These are phyloP conservation scores for Solanum lycopersicoides DNA, from an alignment of 257 asterid species.

Conservation along the genomic window DNA sequence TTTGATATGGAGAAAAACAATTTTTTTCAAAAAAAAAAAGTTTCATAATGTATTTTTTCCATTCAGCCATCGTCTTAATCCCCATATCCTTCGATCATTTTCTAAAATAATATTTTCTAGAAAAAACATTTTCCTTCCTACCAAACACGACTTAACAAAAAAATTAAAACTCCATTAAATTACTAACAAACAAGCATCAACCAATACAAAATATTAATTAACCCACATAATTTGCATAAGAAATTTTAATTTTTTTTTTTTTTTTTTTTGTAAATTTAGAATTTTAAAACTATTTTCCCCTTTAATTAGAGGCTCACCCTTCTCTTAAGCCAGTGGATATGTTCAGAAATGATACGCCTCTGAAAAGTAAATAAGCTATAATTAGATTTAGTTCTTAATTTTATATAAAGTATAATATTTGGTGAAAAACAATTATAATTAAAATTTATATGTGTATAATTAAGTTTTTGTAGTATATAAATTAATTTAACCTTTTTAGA, in stretches of 20 bases:
- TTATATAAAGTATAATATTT: neutral
- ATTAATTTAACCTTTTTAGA: constrained; percentile 31
- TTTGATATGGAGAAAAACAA: neutral
- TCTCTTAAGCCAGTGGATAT: constrained; percentile 34
- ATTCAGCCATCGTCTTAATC: neutral
- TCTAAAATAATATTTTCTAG: too few relatives aligned
- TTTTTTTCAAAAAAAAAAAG: neutral
- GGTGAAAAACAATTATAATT: neutral
- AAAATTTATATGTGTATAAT: too few relatives aligned
- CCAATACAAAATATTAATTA: neutral
- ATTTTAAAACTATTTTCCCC: neutral
- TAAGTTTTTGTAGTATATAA: neutral
- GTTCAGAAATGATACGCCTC: constrained; percentile 34
- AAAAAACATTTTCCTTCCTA: neutral
- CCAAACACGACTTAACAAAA: neutral
- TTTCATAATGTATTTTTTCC: too few relatives aligned
- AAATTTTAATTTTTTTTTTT: neutral
- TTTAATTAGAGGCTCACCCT: constrained; percentile 13
- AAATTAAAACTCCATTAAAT: neutral
- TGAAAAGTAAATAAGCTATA: neutral
- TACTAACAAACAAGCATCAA: neutral
- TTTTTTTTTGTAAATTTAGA: neutral
- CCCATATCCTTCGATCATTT: neutral
- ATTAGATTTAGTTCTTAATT: neutral
- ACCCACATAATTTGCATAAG: neutral